Percentiles rank a stretch among this genome's conserved stretches.
Evolutionary conservation across 2,329 filamentous ascomycete species (phyloP).

Genomic region (Fusarium tupiense): DNA sequence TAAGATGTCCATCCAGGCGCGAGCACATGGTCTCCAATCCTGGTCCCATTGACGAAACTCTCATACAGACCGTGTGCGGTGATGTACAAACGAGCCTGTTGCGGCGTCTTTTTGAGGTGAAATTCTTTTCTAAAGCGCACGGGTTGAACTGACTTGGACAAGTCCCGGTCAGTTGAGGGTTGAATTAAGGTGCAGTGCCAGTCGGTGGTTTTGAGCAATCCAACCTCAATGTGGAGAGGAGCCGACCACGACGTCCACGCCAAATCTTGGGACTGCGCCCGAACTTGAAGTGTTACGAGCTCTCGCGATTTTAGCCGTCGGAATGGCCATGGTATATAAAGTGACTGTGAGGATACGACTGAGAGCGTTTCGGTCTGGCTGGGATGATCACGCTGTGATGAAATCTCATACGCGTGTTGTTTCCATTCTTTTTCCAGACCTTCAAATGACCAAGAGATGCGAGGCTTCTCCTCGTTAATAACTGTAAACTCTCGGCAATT

Average conservation of each 20-base stretch:
- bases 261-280: slow-evolving; percentile 36
- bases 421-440: slow-evolving; percentile 52
- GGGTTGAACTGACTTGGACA: neutral
- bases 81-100: neutral
- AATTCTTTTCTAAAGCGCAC: neutral
- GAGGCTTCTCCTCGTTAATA: slow-evolving; percentile 54
- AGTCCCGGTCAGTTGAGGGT: neutral
- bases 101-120: neutral
- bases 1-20: neutral
- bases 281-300: slow-evolving; percentile 47
- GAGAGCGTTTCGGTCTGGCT: slow-evolving; percentile 21
- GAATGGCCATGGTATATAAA: slow-evolving; percentile 57
- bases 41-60: neutral
- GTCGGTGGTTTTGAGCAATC: neutral
- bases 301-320: slow-evolving; percentile 45
- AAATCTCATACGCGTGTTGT: slow-evolving; percentile 56
- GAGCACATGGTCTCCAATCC: neutral
- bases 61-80: neutral
- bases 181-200: neutral
- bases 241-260: neutral
- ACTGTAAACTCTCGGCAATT: slow-evolving; percentile 54
- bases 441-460: slow-evolving; percentile 59
- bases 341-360: slow-evolving; percentile 49
- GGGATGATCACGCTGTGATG: slow-evolving; percentile 44
- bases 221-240: neutral